Evolutionary conservation across 2,329 filamentous ascomycete genomes (phyloP).

Genomic region (Xylaria sp.): DNA sequence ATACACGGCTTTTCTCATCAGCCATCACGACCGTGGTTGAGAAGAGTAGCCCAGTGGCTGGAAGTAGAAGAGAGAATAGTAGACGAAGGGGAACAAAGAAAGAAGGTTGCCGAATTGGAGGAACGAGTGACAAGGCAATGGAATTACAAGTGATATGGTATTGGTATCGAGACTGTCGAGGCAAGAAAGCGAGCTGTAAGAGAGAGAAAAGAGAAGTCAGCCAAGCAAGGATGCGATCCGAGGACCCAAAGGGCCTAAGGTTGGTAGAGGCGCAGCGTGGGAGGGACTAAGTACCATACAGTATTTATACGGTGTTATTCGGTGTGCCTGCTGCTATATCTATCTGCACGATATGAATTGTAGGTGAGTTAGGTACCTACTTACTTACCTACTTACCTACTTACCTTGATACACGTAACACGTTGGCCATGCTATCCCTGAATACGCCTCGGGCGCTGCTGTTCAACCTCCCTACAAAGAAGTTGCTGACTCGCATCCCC

Average conservation of each 20-base stretch:
- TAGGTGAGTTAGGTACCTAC: too few relatives aligned
- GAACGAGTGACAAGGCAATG: conserved; percentile 26
- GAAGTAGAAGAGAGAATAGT: conserved; percentile 15
- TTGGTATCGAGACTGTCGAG: conserved; percentile 3
- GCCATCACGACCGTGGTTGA: conserved; percentile 51
- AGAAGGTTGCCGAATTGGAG: conserved; percentile 15
- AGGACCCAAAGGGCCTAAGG: background rate
- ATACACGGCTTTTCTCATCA: conserved; percentile 84
- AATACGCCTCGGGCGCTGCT: background rate
- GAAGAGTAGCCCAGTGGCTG: conserved; percentile 13
- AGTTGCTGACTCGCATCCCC: background rate
- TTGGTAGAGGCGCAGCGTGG: conserved; percentile 9
- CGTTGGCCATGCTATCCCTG: background rate
- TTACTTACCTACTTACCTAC: too few relatives aligned
- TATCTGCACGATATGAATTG: background rate
- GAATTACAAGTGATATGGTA: conserved; percentile 16
- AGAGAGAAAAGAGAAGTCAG: conserved; percentile 5
- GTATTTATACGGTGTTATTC: background rate
- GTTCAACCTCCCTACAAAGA: background rate
- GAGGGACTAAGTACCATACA: too few relatives aligned
- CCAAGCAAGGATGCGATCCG: background rate
- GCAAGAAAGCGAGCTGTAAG: background rate
- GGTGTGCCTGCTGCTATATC: background rate
- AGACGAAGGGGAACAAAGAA: conserved; percentile 9
- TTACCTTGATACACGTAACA: background rate